Evolutionary conservation across 306 rosid species (phyloP).

Genomic region (Heteromeles arbutifolia): DNA sequence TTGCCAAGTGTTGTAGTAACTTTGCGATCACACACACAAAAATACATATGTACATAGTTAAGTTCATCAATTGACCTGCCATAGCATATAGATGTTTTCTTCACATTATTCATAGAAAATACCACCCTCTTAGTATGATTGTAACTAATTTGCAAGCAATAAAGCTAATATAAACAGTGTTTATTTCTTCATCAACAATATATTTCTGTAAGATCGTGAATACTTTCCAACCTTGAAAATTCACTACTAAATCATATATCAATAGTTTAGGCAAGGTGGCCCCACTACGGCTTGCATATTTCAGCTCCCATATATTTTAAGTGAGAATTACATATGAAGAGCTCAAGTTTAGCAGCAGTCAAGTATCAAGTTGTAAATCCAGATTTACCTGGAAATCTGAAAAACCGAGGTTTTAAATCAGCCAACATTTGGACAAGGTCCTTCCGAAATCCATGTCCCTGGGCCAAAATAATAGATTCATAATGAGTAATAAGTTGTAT

Average conservation of each 20-base stretch:
- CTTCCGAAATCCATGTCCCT: conserved; percentile 87
- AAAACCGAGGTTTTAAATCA: conserved; percentile 58
- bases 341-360: not conserved
- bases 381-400: conserved; percentile 82
- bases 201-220: not conserved
- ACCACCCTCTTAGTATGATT: too few relatives aligned
- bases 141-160: too few relatives aligned
- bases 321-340: not conserved
- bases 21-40: not conserved
- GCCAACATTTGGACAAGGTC: conserved; percentile 58
- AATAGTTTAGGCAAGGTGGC: not conserved
- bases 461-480: conserved; percentile 22
- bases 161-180: too few relatives aligned
- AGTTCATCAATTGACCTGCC: not conserved
- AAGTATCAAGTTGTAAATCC: not conserved
- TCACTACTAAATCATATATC: too few relatives aligned
- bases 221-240: too few relatives aligned
- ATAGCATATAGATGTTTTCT: not conserved
- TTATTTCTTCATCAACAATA: not conserved
- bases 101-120: too few relatives aligned
- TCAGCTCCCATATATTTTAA: not conserved
- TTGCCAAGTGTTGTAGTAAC: not conserved
- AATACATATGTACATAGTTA: not conserved
- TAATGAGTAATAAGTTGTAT: not conserved
- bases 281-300: not conserved